phyloP scores from a whole-genome alignment of 257 asterid genomes.

The Solanum clarkiae region DNA sequence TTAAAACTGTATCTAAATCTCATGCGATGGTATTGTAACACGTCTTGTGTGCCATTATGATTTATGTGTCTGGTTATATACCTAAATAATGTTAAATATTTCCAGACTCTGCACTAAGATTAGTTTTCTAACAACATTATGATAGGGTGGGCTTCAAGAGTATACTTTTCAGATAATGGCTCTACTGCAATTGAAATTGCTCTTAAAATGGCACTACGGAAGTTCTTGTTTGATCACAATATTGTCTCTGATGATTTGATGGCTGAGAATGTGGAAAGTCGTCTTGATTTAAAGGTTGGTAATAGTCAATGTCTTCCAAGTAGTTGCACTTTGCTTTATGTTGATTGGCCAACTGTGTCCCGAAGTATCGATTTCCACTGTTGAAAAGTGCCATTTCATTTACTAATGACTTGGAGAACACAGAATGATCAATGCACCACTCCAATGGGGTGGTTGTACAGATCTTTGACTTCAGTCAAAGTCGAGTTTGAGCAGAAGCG shows the following conservation, averaged over 20 bases:
- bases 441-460: background rate
- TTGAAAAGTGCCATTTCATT: background rate
- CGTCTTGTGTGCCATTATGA: background rate
- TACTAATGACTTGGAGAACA: background rate
- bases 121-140: background rate
- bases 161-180: slow-evolving; percentile 91
- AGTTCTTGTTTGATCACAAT: slow-evolving; percentile 61
- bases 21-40: background rate
- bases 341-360: background rate
- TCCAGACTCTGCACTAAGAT: background rate
- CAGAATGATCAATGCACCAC: background rate
- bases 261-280: slow-evolving; percentile 16
- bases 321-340: background rate
- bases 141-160: slow-evolving; percentile 94
- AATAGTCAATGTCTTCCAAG: background rate
- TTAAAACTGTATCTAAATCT: background rate
- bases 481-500: background rate
- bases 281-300: slow-evolving; percentile 62
- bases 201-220: slow-evolving; percentile 95
- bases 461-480: background rate
- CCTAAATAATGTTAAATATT: background rate
- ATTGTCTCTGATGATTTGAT: slow-evolving; percentile 21
- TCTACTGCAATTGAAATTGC: slow-evolving; percentile 98
- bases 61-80: background rate
- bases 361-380: background rate